Evolutionary conservation across 2,329 filamentous ascomycete species (phyloP).

Genomic region (Ceratocystis cubensis): DNA sequence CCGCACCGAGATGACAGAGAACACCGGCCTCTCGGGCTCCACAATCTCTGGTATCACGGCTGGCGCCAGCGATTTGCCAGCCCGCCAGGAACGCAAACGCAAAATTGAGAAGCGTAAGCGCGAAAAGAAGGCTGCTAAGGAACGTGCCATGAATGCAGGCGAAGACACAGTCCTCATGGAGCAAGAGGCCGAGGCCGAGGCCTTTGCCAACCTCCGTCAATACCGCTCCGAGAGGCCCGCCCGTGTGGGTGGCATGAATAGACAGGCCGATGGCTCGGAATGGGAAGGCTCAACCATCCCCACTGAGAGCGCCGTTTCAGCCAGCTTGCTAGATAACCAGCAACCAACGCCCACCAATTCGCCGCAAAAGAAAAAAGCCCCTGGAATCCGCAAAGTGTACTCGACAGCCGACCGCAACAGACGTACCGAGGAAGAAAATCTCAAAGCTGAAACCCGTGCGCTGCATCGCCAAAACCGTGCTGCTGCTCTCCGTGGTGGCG

Average conservation of each 20-base stretch:
- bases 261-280: slow-evolving; percentile 60
- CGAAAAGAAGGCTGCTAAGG: slow-evolving; percentile 28
- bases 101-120: slow-evolving; percentile 38
- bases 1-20: slow-evolving; percentile 35
- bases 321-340: slow-evolving; percentile 48
- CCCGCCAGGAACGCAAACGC: slow-evolving; percentile 44
- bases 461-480: slow-evolving; percentile 41
- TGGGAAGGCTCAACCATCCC: slow-evolving; percentile 66
- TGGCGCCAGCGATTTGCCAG: slow-evolving; percentile 43
- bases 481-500: slow-evolving; percentile 19
- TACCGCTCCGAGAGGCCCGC: slow-evolving; percentile 83
- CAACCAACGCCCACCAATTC: slow-evolving; percentile 45
- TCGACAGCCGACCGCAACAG: slow-evolving; percentile 44
- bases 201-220: slow-evolving; percentile 57
- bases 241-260: slow-evolving; percentile 79
- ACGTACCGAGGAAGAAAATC: slow-evolving; percentile 40
- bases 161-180: slow-evolving; percentile 51
- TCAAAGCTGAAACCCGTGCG: slow-evolving; percentile 43
- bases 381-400: slow-evolving; percentile 50
- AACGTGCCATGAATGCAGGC: slow-evolving; percentile 33
- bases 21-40: slow-evolving; percentile 36
- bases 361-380: slow-evolving; percentile 34
- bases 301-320: slow-evolving; percentile 48
- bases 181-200: slow-evolving; percentile 49
- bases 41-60: slow-evolving; percentile 35